Evolutionary conservation across 2,329 filamentous ascomycete species (phyloP), one percentile per base, ranked within the genome.

Genomic region (Aaosphaeria pasadenensis): DNA sequence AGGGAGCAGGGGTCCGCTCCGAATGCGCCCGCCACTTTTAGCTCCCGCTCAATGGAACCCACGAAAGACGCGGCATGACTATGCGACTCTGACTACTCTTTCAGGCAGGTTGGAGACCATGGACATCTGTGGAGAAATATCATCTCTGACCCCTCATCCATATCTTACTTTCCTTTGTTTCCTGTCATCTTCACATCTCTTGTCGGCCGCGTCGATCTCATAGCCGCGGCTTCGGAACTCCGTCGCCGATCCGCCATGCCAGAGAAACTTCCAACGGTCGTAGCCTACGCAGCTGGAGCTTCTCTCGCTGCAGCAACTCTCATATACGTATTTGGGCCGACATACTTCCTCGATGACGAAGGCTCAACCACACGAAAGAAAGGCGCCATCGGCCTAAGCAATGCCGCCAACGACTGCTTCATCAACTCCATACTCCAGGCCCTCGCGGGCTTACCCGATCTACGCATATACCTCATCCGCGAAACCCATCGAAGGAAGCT

Each of bases 281-380:
- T 90, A 60, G 90, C 89, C 40, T 99, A 99, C 74, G 94, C 94
- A 63, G 94, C 92, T 50, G 92, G 92, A 60, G 94, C 92, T 51
- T 96, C 91, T 46, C 86, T 99, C 54, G 94, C 94, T 47, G 94
- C 94, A 53, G 89, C 95, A 54, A 92, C 94, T 31, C 83, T 97
- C 49, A 89, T 97, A 69, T 99, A 97, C 73, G 92, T 97, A 60
- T 97, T 99, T 73, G 91, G 87, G 6, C 94, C 94, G n/a, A 97
- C 91, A 45, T 97, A 92, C 72, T 89, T 95, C 62, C 86, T 97
- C 69, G 92, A 99, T 73, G 85, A 86, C 65, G 88, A 94, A 48
- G 81, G 85, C 44, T 76, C 77, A 49, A 76, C 71, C 52, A 82
- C 80, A 47, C 74, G 75, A 53, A 85, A 88, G 59, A 92, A 89